Base-by-base conservation (phyloP, 2,329 filamentous ascomycete species). In the Metarhizium guizhouense region DNA sequence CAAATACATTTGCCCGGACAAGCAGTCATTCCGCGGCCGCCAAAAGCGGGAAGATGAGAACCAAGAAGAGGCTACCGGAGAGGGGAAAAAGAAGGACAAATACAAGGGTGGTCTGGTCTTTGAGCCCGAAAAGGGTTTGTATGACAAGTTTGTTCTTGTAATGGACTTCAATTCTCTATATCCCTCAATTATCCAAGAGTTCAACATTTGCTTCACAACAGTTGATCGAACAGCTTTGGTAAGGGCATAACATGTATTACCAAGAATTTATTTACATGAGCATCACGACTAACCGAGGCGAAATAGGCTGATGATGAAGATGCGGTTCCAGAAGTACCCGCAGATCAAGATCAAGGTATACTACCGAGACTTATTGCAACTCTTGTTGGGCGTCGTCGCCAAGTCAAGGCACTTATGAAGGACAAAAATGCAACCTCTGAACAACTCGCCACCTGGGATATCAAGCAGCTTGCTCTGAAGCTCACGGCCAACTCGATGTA, bases 121-220 rank as follows among this genome's bases (percentile, higher is more conserved):
- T 64, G 94, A 99, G 70, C 94, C 94, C 4, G 92, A 97, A 70
- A 96, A 93, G 71, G 94, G 95, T 18, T 81, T 99, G 4, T 99
- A 99, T 68, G 94, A 99, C 79, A 95, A 95, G 73, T 96, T 95
- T 70, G 88, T 99, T 54, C 82, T 99, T 55, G 95, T 99, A 71
- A 99, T 99, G 95, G 94, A 99, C 77, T 99, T 99, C 78, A 99
- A 99, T 80, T 96, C 92, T 64, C 78, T 99, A 59, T 99, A 99
- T 66, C 94, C 94, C 36, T 96, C 90, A 67, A 97, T 99, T 67
- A 99, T 99, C 59, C 95, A 99, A 68, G 95, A 99, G 79, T 99
- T 86, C 76, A 99, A 99, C 72, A 99, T 99, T 63, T 99, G 95
- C 76, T 99, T 99, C 73, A 99, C 94, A 2, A 99, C 95, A 0